Conservation (phyloP, 2,329 filamentous ascomycete genomes). For the Monilinia aucupariae region DNA sequence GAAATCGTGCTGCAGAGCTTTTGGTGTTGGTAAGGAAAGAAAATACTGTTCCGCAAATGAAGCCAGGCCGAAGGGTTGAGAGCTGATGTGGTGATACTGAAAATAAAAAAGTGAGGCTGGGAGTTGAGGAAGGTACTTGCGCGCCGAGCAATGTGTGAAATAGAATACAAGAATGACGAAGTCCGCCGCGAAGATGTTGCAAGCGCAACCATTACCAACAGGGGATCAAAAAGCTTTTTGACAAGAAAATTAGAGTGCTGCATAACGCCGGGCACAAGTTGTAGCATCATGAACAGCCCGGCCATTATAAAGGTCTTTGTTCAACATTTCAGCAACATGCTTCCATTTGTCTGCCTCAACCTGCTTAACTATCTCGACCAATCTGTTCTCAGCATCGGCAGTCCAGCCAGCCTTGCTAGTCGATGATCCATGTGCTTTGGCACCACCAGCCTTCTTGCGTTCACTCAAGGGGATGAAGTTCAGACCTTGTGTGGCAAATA, state of each 20-base stretch:
- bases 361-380: constrained; percentile 22
- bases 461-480: constrained; percentile 27
- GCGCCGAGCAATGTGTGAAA: neutral
- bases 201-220: neutral
- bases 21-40: neutral
- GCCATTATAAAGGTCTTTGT: neutral
- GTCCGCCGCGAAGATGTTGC: neutral
- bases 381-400: constrained; percentile 21
- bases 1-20: neutral
- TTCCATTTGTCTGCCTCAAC: constrained; percentile 27
- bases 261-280: constrained; percentile 13
- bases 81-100: neutral
- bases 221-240: neutral
- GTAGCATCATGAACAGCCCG: neutral
- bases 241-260: constrained; percentile 3
- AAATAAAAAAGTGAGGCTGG: neutral
- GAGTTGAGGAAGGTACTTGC: neutral
- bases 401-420: constrained; percentile 20
- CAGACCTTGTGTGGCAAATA: constrained; percentile 28
- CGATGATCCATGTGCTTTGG: constrained; percentile 1
- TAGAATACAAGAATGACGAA: neutral
- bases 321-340: constrained; percentile 20
- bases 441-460: constrained; percentile 17
- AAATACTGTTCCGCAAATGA: neutral
- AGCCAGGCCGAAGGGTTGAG: neutral